Conservation (phyloP, 306 rosid genomes). For the Macrotyloma uniflorum region DNA sequence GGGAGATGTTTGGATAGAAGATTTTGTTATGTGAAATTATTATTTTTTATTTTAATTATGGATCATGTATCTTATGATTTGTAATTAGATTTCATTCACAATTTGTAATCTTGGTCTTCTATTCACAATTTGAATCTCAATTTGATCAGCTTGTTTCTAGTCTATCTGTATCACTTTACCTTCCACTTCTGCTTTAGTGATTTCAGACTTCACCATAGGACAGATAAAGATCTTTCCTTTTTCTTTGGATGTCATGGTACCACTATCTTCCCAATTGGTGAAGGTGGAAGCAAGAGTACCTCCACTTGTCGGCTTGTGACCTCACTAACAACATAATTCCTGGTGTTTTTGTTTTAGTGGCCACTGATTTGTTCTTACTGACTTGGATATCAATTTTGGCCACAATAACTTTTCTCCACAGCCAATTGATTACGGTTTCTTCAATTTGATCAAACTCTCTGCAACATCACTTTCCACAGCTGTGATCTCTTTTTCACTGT, state of each 20-base stretch:
- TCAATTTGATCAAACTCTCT: not conserved
- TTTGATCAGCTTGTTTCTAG: not conserved
- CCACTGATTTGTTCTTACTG: not conserved
- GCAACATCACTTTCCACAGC: not conserved
- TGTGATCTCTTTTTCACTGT: not conserved
- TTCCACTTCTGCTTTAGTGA: not conserved
- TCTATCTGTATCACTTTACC: not conserved
- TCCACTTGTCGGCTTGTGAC: not conserved
- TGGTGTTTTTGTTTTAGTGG: not conserved
- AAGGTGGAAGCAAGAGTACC: not conserved
- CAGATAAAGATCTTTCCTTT: not conserved
- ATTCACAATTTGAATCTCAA: not conserved
- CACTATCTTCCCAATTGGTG: not conserved
- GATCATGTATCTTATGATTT: not conserved
- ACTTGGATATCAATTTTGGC: not conserved
- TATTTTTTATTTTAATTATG: not conserved
- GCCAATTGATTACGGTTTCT: not conserved
- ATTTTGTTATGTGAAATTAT: not conserved
- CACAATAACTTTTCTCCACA: not conserved
- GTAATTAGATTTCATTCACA: not conserved
- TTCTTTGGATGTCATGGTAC: not conserved
- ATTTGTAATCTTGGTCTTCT: not conserved
- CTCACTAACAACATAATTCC: not conserved
- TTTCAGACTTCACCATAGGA: not conserved
- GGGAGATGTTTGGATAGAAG: conserved; percentile 16